These are phyloP conservation scores for Trypanosomatidae sp. DNA, from an alignment of 208 protist genomes.

Conservation along the genomic window DNA sequence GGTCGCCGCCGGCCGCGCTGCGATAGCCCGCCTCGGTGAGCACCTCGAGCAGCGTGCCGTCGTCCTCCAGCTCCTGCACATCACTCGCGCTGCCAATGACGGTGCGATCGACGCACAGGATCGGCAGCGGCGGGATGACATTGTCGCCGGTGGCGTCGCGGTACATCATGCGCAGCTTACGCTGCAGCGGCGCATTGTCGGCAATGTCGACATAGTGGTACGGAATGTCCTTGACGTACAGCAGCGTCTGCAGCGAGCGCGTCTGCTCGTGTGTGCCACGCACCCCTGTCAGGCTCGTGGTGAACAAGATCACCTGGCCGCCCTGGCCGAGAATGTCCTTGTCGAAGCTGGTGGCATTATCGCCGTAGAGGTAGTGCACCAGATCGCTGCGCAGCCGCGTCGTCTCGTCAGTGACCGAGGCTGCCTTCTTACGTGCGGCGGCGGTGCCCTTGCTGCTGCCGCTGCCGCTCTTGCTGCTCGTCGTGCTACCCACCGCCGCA, in stretches of 20 bases:
- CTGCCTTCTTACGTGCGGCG: no score
- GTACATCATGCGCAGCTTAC: conserved; percentile 23
- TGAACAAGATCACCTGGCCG: conserved; percentile 48
- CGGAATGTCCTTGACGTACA: conserved; percentile 50
- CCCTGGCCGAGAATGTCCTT: conserved; percentile 8
- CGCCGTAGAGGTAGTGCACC: conserved; percentile 32
- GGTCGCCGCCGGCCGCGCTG: no score
- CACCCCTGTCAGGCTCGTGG: conserved; percentile 51
- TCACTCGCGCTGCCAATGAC: conserved; percentile 38
- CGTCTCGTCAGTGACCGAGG: no score
- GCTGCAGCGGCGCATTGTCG: conserved; percentile 35
- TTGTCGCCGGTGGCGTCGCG: conserved; percentile 7
- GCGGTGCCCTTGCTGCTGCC: no score
- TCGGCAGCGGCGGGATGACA: conserved; percentile 16
- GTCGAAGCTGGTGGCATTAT: conserved; percentile 22
- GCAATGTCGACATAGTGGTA: conserved; percentile 55
- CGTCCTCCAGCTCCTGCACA: conserved; percentile 60
- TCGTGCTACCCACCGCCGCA: no score
- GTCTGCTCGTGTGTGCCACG: conserved; percentile 32
- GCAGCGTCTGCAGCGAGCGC: conserved; percentile 30
- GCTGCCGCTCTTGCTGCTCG: no score
- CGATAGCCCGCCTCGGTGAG: conserved; percentile 21
- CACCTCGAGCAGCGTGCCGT: conserved; percentile 25
- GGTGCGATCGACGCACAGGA: conserved; percentile 41
- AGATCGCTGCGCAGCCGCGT: no score